phyloP scores from a whole-genome alignment of 345 rosid genomes.

The Ricinus communis region DNA sequence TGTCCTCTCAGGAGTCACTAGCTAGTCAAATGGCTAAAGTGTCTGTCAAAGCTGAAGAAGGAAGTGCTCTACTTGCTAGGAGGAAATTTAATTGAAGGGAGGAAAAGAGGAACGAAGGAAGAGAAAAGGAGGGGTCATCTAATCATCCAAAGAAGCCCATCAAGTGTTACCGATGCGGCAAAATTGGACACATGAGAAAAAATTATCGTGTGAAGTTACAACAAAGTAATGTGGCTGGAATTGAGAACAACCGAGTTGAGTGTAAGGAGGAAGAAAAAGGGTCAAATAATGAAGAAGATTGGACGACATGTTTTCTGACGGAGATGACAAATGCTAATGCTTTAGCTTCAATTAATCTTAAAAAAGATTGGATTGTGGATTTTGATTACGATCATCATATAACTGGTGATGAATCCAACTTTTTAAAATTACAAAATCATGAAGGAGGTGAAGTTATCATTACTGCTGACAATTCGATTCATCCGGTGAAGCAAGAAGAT shows the following conservation, averaged over 20 bases:
- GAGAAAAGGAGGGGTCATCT: no score
- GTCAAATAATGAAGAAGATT: not conserved
- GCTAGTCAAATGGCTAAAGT: constrained; percentile 9
- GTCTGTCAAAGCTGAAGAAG: not conserved
- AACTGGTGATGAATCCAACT: no score
- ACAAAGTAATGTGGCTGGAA: not conserved
- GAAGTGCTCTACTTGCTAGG: not conserved
- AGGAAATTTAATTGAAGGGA: not conserved
- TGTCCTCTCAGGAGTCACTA: constrained; percentile 1
- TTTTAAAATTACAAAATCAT: no score
- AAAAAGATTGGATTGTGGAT: constrained; percentile 13
- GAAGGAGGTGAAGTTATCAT: no score
- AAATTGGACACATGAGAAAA: constrained; percentile 2
- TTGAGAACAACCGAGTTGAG: not conserved
- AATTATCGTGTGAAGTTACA: constrained; percentile 15
- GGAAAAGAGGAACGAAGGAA: no score
- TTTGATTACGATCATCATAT: not conserved
- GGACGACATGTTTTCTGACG: not conserved
- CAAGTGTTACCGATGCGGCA: not conserved
- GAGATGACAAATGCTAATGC: not conserved
- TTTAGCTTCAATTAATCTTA: not conserved
- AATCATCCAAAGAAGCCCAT: no score
- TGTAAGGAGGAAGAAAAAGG: no score
- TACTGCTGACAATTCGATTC: not conserved
- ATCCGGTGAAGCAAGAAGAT: constrained; percentile 19